phyloP scores from a whole-genome alignment of 1,139 yeast species.

The Citeromyces hawaiiensis region DNA sequence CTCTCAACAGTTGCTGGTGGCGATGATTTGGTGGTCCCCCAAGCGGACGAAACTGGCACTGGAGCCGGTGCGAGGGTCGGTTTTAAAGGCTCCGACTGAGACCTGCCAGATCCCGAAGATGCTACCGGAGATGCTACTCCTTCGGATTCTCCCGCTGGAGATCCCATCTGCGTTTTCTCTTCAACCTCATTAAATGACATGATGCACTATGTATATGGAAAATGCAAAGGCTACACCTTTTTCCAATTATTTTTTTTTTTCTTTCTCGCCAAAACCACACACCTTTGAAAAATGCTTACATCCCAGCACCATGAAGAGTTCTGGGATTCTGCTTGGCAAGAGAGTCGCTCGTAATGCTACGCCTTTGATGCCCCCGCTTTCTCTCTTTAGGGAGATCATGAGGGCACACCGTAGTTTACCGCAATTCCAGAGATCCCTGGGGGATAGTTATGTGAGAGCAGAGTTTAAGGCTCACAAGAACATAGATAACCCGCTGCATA shows the following conservation, averaged over 20 bases:
- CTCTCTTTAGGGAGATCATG: conserved; percentile 61
- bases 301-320: not conserved
- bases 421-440: conserved; percentile 56
- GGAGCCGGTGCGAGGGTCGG: conserved; percentile 63
- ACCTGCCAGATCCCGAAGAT: not conserved
- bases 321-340: not conserved
- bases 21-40: conserved; percentile 33
- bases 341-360: conserved; percentile 1
- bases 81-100: conserved; percentile 11
- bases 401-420: conserved; percentile 70
- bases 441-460: conserved; percentile 79
- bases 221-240: not conserved
- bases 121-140: not conserved
- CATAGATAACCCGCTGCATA: conserved; percentile 82
- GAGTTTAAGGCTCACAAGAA: conserved; percentile 82
- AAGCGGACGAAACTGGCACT: conserved; percentile 54
- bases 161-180: conserved; percentile 13
- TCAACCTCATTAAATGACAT: conserved; percentile 13
- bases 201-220: conserved; percentile 1
- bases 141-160: conserved; percentile 2
- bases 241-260: not conserved
- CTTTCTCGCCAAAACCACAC: not conserved
- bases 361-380: conserved; percentile 72
- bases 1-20: conserved; percentile 35
- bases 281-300: not conserved